Percentiles rank a stretch among this genome's conserved stretches.
Evolutionary conservation across 345 rosid species (phyloP).

Genomic region (Orychophragmus violaceus): DNA sequence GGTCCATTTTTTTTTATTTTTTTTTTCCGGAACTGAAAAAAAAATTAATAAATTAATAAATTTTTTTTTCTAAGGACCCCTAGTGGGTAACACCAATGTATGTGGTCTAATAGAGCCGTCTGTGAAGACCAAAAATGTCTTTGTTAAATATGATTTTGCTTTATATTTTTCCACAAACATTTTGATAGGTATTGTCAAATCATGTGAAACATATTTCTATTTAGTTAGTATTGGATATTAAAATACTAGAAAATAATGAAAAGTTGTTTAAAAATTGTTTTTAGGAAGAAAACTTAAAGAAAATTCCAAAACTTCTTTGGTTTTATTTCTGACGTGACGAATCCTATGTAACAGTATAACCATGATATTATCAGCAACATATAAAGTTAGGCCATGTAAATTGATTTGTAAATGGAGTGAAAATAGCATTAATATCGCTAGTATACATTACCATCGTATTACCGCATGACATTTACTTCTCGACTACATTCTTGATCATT

Average conservation of each 20-base stretch:
- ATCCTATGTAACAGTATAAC: neutral
- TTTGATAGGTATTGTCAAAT: slow-evolving; percentile 1
- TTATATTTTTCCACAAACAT: neutral
- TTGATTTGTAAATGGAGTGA: neutral
- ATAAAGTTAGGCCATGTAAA: neutral
- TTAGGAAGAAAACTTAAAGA: neutral
- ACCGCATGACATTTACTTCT: too few species aligned
- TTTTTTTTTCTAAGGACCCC: too few species aligned
- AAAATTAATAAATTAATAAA: too few species aligned
- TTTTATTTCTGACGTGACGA: neutral
- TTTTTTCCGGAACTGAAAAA: too few species aligned
- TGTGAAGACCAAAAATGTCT: slow-evolving; percentile 12
- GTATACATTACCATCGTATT: neutral
- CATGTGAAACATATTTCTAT: neutral
- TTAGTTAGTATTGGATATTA: neutral
- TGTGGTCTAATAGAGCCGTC: slow-evolving; percentile 24
- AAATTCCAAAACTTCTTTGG: too few species aligned
- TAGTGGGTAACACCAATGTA: too few species aligned
- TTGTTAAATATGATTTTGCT: neutral
- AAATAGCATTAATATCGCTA: neutral
- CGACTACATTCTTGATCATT: slow-evolving; percentile 8
- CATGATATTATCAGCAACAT: neutral
- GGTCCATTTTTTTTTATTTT: too few species aligned
- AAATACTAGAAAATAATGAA: neutral
- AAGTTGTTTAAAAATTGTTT: neutral